Conservation (phyloP, 192 early-diverging fungal species). For the Mortierella antarctica region DNA sequence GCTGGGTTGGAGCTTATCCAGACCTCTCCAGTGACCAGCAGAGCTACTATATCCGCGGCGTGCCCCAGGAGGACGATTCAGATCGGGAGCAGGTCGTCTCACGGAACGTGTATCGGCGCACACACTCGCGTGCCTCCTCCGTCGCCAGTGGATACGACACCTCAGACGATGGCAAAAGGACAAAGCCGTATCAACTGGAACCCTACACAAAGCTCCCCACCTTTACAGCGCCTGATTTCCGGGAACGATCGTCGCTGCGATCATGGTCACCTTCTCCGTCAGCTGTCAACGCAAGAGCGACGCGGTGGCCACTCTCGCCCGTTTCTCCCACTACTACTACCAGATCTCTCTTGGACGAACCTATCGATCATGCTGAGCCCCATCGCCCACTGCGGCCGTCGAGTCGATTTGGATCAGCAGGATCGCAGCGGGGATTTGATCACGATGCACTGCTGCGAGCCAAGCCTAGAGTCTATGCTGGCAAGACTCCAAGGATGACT, state of each 20-base stretch:
- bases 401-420: not conserved
- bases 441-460: conserved; percentile 30
- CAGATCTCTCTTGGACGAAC: not conserved
- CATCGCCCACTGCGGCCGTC: not conserved
- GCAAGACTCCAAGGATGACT: conserved; percentile 33
- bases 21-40: not conserved
- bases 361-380: no score
- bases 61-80: not conserved
- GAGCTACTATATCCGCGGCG: conserved; percentile 9
- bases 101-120: not conserved
- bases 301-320: not conserved
- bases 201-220: conserved; percentile 36
- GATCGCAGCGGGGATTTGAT: conserved; percentile 10
- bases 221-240: conserved; percentile 22
- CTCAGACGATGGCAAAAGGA: not conserved
- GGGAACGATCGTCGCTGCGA: conserved; percentile 7
- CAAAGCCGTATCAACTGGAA: conserved; percentile 34
- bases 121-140: no score
- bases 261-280: conserved; percentile 6
- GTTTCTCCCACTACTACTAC: not conserved
- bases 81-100: conserved; percentile 11
- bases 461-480: conserved; percentile 37
- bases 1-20: conserved; percentile 49
- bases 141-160: not conserved
- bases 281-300: not conserved